Evolutionary conservation across 2,329 filamentous ascomycete species (phyloP).

Genomic region (Oidium heveae): DNA sequence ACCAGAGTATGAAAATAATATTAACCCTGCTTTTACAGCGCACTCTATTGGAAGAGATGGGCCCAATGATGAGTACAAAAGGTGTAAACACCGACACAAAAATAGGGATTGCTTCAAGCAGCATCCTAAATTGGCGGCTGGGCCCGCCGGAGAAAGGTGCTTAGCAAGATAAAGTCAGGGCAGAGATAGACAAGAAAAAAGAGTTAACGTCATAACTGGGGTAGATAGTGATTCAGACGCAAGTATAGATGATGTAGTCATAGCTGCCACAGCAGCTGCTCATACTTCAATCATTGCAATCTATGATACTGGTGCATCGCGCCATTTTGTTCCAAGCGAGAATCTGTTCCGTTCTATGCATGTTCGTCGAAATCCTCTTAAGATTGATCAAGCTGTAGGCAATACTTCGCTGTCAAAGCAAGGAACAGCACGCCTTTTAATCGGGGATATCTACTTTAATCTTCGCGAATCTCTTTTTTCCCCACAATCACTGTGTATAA

Average conservation of each 20-base stretch:
- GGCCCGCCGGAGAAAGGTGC: too few relatives aligned
- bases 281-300: not conserved
- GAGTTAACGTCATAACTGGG: not conserved
- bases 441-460: not conserved
- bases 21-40: not conserved
- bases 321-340: not conserved
- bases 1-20: not conserved
- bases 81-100: too few relatives aligned
- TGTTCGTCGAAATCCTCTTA: not conserved
- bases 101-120: too few relatives aligned
- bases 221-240: not conserved
- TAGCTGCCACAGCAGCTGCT: not conserved
- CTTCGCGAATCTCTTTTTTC: not conserved
- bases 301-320: slow-evolving; percentile 1
- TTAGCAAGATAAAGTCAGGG: too few relatives aligned
- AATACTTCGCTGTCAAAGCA: not conserved
- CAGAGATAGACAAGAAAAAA: not conserved
- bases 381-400: slow-evolving; percentile 1
- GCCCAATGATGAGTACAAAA: too few relatives aligned
- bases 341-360: slow-evolving; percentile 1
- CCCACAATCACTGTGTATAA: not conserved
- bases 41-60: too few relatives aligned
- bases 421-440: not conserved
- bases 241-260: not conserved
- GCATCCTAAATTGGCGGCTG: too few relatives aligned